Conservation (phyloP, 202 grass and related monocot species). For the Eragrostis tef region DNA sequence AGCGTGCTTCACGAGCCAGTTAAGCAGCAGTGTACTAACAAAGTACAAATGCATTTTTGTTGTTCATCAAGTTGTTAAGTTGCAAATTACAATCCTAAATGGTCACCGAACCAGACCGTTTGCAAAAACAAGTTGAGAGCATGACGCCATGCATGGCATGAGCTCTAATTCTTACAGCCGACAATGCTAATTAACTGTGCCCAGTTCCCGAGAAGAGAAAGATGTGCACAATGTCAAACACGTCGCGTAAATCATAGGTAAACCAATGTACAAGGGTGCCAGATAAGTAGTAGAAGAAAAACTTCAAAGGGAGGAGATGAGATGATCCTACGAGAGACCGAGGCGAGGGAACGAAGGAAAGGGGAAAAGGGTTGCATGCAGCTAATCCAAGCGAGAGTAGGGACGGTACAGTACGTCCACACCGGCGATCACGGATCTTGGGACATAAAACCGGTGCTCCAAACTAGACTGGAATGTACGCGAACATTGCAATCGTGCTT, state of each 20-base stretch:
- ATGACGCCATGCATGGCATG: background rate
- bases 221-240: slow-evolving; percentile 41
- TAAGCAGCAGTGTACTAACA: no score
- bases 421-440: slow-evolving; percentile 54
- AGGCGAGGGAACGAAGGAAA: slow-evolving; percentile 48
- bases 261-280: slow-evolving; percentile 28
- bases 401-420: background rate
- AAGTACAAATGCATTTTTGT: background rate
- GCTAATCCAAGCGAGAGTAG: slow-evolving; percentile 30
- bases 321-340: background rate
- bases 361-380: slow-evolving; percentile 31
- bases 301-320: background rate
- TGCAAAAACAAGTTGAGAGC: background rate
- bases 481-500: slow-evolving; percentile 44
- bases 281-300: background rate
- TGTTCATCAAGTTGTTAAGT: background rate
- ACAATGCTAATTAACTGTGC: background rate
- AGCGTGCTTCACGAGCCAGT: no score
- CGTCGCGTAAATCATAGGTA: slow-evolving; percentile 39
- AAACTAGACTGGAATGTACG: slow-evolving; percentile 47
- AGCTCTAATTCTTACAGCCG: background rate
- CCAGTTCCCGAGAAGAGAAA: background rate
- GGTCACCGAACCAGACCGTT: background rate
- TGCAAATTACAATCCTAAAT: background rate
- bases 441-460: slow-evolving; percentile 15